Evolutionary conservation across 148 eudicot genomes (phyloP).

Genomic region (Rhododendron ferrugineum): DNA sequence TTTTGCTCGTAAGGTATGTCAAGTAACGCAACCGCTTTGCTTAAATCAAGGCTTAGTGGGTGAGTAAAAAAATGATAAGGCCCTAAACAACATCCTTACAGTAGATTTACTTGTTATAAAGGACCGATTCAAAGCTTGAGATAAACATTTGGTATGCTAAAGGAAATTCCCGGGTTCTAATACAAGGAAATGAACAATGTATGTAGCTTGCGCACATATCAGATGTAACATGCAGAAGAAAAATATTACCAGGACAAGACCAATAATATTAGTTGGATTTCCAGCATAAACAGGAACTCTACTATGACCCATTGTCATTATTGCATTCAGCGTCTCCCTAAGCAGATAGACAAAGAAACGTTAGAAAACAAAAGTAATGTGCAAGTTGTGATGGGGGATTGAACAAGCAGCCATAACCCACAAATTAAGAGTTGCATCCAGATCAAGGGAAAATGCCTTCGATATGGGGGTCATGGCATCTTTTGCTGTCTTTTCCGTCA

Average conservation of each 20-base stretch:
- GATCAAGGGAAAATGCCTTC: slow-evolving; percentile 99
- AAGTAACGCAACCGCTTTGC: not conserved
- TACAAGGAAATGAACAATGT: not conserved
- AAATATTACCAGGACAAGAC: slow-evolving; percentile 65
- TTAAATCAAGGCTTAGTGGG: not conserved
- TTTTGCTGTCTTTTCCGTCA: slow-evolving; percentile 90
- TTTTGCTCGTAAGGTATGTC: not conserved
- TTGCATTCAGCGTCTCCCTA: slow-evolving; percentile 90
- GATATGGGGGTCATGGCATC: slow-evolving; percentile 98
- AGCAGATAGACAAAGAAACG: slow-evolving; percentile 10
- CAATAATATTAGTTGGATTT: slow-evolving; percentile 67
- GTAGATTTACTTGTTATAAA: not conserved
- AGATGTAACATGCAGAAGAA: not conserved
- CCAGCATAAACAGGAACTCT: slow-evolving; percentile 86
- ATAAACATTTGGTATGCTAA: not conserved
- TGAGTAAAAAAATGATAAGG: not conserved
- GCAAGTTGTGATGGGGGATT: slow-evolving; percentile 15
- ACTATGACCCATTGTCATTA: slow-evolving; percentile 93
- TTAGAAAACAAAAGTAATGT: slow-evolving; percentile 22
- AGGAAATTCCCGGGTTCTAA: not conserved
- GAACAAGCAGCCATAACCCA: slow-evolving; percentile 49
- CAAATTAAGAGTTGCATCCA: slow-evolving; percentile 94
- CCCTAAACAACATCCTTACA: not conserved
- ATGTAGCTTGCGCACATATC: not conserved
- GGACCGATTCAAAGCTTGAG: not conserved